A percentile compares a stretch with the other conserved stretches of the same genome.
Evolutionary conservation across 2,329 filamentous ascomycete species (phyloP).

Genomic region (Elsinoe necatrix): DNA sequence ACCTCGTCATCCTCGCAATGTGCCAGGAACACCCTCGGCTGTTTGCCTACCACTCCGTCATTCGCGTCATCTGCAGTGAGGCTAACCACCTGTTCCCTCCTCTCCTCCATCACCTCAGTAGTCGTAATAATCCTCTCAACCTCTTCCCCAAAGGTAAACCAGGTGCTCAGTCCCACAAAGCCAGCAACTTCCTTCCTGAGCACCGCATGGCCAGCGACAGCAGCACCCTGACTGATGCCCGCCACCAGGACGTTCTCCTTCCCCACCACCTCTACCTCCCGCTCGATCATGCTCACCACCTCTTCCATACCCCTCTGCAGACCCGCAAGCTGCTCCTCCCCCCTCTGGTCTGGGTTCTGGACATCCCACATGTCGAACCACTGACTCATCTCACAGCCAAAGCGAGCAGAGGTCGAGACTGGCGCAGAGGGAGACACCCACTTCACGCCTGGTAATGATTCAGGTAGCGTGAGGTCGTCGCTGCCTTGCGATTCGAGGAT

Average conservation of each 20-base stretch:
- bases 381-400: conserved; percentile 27
- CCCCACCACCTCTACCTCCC: background rate
- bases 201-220: conserved; percentile 8
- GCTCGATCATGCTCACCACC: conserved; percentile 3
- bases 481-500: conserved; percentile 32
- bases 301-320: background rate
- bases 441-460: conserved; percentile 29
- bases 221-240: conserved; percentile 16
- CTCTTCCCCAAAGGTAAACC: conserved; percentile 7
- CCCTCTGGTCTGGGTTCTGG: conserved; percentile 24
- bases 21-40: conserved; percentile 18
- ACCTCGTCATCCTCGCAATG: conserved; percentile 22
- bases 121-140: background rate
- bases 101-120: background rate
- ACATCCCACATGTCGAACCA: conserved; percentile 34
- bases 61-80: background rate
- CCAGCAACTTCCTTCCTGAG: background rate
- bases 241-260: conserved; percentile 10
- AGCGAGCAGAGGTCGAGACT: conserved; percentile 21
- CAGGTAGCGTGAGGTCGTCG: conserved; percentile 24
- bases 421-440: conserved; percentile 32
- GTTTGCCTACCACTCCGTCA: background rate
- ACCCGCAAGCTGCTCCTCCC: conserved; percentile 19
- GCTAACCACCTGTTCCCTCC: background rate
- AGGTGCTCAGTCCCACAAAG: conserved; percentile 13